Evolutionary conservation across 1,284 basidiomycete genomes (phyloP).

Genomic region (Lignosus rhinocerotis): DNA sequence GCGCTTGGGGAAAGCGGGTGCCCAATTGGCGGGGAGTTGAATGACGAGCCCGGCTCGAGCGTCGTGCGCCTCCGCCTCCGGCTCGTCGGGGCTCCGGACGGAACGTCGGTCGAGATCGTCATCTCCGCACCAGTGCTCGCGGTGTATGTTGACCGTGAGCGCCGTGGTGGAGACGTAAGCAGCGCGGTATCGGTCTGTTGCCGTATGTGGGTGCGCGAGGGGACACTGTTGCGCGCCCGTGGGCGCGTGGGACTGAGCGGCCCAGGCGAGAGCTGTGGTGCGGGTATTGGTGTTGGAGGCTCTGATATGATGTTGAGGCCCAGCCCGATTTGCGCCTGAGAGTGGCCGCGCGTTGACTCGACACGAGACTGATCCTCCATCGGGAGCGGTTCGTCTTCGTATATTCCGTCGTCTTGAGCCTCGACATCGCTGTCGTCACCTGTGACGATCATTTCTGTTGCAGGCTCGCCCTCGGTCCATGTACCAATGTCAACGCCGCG

Average conservation of each 20-base stretch:
- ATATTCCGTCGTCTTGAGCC: slow-evolving; percentile 29
- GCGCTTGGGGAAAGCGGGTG: slow-evolving; percentile 30
- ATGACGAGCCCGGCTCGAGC: slow-evolving; percentile 15
- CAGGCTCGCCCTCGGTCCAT: slow-evolving; percentile 48
- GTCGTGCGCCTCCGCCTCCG: slow-evolving; percentile 24
- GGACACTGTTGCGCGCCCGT: neutral
- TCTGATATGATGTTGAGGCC: slow-evolving; percentile 20
- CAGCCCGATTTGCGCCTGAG: slow-evolving; percentile 11
- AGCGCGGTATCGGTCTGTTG: slow-evolving; percentile 28
- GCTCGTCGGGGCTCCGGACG: neutral
- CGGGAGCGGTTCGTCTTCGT: slow-evolving; percentile 34
- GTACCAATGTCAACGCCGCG: slow-evolving; percentile 51
- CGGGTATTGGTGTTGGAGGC: slow-evolving; percentile 15
- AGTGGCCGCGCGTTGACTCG: slow-evolving; percentile 7
- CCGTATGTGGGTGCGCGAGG: slow-evolving; percentile 7
- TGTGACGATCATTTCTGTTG: slow-evolving; percentile 24
- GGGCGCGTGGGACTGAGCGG: slow-evolving; percentile 7
- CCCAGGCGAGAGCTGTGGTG: slow-evolving; percentile 14
- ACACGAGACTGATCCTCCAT: slow-evolving; percentile 20
- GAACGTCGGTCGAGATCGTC: slow-evolving; percentile 3
- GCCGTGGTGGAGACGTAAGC: slow-evolving; percentile 15
- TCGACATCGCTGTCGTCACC: slow-evolving; percentile 24
- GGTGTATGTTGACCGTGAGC: slow-evolving; percentile 21
- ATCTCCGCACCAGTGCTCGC: slow-evolving; percentile 13
- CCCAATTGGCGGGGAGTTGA: slow-evolving; percentile 14